A percentile compares a stretch with the other conserved stretches of the same genome.
Evolutionary conservation across 2,329 filamentous ascomycete species (phyloP).

Genomic region (Fusarium miscanthi): DNA sequence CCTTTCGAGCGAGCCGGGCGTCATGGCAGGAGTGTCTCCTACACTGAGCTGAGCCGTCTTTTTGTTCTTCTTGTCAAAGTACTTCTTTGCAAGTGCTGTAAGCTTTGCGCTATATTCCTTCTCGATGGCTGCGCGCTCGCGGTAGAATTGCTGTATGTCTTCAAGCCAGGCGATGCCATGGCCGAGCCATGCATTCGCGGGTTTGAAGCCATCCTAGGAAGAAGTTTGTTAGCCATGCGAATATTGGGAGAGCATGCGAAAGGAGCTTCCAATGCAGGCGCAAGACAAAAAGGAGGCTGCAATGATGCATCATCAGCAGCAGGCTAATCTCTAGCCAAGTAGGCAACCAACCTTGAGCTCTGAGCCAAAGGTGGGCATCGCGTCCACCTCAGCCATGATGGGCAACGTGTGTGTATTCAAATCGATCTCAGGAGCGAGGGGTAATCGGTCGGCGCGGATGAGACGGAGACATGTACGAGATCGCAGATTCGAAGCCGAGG

Average conservation of each 20-base stretch:
- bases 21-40: slow-evolving; percentile 91
- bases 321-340: not conserved
- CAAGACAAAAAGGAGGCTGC: slow-evolving; percentile 5
- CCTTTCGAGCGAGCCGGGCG: slow-evolving; percentile 94
- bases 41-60: slow-evolving; percentile 90
- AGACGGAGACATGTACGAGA: slow-evolving; percentile 38
- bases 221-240: slow-evolving; percentile 11
- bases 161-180: slow-evolving; percentile 95
- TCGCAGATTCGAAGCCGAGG: slow-evolving; percentile 8
- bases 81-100: slow-evolving; percentile 89
- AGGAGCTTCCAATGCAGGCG: slow-evolving; percentile 11
- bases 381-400: slow-evolving; percentile 84
- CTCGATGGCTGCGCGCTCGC: slow-evolving; percentile 92
- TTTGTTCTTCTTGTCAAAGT: slow-evolving; percentile 95
- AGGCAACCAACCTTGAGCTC: slow-evolving; percentile 82
- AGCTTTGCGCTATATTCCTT: slow-evolving; percentile 96
- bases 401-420: slow-evolving; percentile 34
- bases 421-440: slow-evolving; percentile 34
- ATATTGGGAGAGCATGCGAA: slow-evolving; percentile 6
- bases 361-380: slow-evolving; percentile 86
- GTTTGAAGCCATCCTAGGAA: slow-evolving; percentile 92
- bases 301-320: not conserved
- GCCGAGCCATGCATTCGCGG: slow-evolving; percentile 90
- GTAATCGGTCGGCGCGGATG: slow-evolving; percentile 29
- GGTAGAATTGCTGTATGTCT: slow-evolving; percentile 97